These are phyloP conservation scores for Graphilbum sp. DNA, from an alignment of 2,329 filamentous ascomycete genomes.

Conservation along the genomic window DNA sequence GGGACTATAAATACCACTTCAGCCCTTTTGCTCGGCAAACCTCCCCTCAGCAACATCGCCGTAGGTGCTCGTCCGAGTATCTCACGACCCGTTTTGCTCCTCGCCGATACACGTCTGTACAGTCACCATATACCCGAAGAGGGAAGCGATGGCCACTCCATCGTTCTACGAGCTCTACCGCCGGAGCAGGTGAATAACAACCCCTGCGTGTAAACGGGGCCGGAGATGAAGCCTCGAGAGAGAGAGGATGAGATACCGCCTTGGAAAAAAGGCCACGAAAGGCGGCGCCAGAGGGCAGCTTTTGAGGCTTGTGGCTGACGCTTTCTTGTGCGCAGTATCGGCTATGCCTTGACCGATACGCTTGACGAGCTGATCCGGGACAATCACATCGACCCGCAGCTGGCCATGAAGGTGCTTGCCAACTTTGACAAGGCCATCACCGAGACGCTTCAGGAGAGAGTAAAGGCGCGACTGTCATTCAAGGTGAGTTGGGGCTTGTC, in stretches of 20 bases:
- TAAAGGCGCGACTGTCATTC: constrained; percentile 81
- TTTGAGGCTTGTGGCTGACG: not conserved
- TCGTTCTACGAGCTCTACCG: constrained; percentile 91
- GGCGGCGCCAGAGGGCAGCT: too few species aligned
- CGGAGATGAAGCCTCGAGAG: too few species aligned
- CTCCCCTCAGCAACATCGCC: not conserved
- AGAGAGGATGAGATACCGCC: too few species aligned
- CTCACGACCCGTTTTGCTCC: not conserved
- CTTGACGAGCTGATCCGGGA: constrained; percentile 94
- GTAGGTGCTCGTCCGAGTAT: not conserved
- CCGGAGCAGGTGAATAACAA: constrained; percentile 65
- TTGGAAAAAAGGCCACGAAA: too few species aligned
- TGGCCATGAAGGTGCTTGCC: constrained; percentile 93
- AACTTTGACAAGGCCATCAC: constrained; percentile 93
- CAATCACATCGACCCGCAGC: constrained; percentile 88
- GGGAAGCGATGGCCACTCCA: constrained; percentile 19
- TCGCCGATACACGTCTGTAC: not conserved
- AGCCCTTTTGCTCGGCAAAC: not conserved
- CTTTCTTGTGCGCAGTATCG: constrained; percentile 53
- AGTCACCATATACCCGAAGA: not conserved
- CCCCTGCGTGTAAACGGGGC: too few species aligned
- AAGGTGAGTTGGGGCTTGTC: constrained; percentile 49
- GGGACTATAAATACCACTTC: not conserved
- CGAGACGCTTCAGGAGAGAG: constrained; percentile 79
- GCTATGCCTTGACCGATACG: constrained; percentile 82